Evolutionary conservation across 176 grass and related monocot species (phyloP), one percentile per base, ranked within the genome.

Genomic region (Paspalum notatum): DNA sequence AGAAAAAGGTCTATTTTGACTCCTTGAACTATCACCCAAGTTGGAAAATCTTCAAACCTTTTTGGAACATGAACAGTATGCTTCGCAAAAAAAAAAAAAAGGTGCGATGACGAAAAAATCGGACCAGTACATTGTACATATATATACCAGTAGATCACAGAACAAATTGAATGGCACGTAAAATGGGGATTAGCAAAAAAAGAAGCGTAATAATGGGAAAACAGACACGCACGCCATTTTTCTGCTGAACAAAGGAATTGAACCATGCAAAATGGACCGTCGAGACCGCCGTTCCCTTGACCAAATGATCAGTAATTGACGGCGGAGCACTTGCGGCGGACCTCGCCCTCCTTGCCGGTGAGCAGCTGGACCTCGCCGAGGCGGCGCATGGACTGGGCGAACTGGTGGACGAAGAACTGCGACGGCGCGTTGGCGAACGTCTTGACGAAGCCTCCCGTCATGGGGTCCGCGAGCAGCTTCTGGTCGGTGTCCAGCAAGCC

Each of bases 301-400:
- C 1, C 6, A 12, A 3, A 7, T 2, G 8, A 45, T 62, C n/a
- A 65, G 66, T 72, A 74, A 65, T 93, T 95, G 47, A 95, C 22
- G 26, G 82, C 65, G 40, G 88, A 91, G 86, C 95, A 98, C 66
- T 90, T 91, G 88, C 50, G 65, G 25, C 92, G 90, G 78, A 98
- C 65, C 74, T 89, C 92, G 3, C 92, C 92, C 68, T 98, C 95
- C 71, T 84, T 44, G 8, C 74, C 87, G 25, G 88, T 92, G 46
- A 98, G 92, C 67, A 97, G 90, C 68, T 91, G 83, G 13, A 24
- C 75, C 52, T 84, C 85, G 68, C 90, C 85, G 60, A 98, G 86
- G 15, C 82, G 84, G 18, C 69, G 16, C 95, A 98, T 98, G 54
- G 95, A 88, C 15, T 27, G 12, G 20, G 80, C 83, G 77, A 98